Conservation (phyloP, 2,329 filamentous ascomycete genomes). For the Beauveria sp. region DNA sequence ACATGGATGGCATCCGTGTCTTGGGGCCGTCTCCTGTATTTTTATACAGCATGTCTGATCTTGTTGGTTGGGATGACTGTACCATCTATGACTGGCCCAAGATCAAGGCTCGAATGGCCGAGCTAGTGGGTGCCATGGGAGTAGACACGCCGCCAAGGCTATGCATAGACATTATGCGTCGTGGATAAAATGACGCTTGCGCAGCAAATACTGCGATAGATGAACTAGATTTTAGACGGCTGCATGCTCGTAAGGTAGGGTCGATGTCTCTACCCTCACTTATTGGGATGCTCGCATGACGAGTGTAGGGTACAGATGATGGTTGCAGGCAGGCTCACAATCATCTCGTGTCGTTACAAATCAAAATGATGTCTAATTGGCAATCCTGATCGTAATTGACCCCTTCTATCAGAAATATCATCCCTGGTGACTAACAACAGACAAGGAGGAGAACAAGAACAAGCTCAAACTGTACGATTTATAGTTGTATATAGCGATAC, state of each 20-base stretch:
- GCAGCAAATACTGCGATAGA: neutral
- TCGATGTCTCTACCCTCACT: no score
- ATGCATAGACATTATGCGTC: slow-evolving; percentile 47
- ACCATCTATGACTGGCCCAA: slow-evolving; percentile 40
- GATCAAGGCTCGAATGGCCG: slow-evolving; percentile 57
- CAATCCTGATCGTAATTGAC: no score
- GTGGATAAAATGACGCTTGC: neutral
- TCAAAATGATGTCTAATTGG: no score
- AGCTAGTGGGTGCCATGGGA: slow-evolving; percentile 60
- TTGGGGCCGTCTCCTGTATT: slow-evolving; percentile 32
- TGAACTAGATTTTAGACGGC: neutral
- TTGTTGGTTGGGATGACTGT: slow-evolving; percentile 52
- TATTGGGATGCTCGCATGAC: no score
- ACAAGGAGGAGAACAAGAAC: no score
- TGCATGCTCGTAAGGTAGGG: neutral
- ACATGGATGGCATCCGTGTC: slow-evolving; percentile 54
- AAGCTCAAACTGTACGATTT: no score
- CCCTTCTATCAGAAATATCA: no score
- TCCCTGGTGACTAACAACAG: no score
- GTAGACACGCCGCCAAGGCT: slow-evolving; percentile 48
- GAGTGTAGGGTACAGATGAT: neutral
- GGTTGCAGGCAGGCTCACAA: no score
- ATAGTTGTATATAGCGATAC: no score
- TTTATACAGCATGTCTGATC: slow-evolving; percentile 39
- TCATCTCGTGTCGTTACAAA: no score